Base-by-base conservation (phyloP, 441 rosid species). In the Caryocar brasiliense region DNA sequence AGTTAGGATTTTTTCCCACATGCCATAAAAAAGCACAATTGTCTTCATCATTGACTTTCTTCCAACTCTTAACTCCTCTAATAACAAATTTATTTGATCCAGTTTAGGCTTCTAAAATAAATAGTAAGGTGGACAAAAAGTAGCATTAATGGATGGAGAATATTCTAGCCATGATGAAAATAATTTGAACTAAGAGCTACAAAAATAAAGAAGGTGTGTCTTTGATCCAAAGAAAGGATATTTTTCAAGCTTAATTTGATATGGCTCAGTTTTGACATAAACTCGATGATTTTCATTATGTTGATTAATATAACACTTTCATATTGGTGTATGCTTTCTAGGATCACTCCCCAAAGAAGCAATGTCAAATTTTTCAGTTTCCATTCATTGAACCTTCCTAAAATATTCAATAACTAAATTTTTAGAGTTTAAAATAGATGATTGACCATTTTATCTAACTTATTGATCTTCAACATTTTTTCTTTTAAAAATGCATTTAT, bases 141-240 rank as follows among this genome's bases (percentile, higher is more conserved):
- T 9, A 6, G 2, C 45, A 36, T 56, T 14, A 1, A 23, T 43
- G 2, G 29, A 14, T 5, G 3, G 11, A 10, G 34, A 42, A 11
- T 40, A 53, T 11, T 54, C 35, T 14, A 55, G 24, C 45, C 61
- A 44, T 2, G 28, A n/a, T n/a, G n/a, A n/a, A n/a, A n/a, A n/a
- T n/a, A n/a, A n/a, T n/a, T n/a, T n/a, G n/a, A n/a, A n/a, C n/a
- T n/a, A 46, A 41, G 2, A 3, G 8, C 8, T 14, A 6, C 7
- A 35, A 1, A 35, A 35, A 14, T 13, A 19, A 13, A 1, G 40
- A 4, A 13, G n/a, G n/a, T n/a, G n/a, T n/a, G n/a, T n/a, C n/a
- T n/a, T n/a, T n/a, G 7, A 35, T 35, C 40, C 5, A n/a, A 15
- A n/a, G 4, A 14, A 13, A 3, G 40, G 40, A 35, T 35, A 13